Evolutionary conservation across 345 rosid species (phyloP).

Genomic region (Salix udensis): DNA sequence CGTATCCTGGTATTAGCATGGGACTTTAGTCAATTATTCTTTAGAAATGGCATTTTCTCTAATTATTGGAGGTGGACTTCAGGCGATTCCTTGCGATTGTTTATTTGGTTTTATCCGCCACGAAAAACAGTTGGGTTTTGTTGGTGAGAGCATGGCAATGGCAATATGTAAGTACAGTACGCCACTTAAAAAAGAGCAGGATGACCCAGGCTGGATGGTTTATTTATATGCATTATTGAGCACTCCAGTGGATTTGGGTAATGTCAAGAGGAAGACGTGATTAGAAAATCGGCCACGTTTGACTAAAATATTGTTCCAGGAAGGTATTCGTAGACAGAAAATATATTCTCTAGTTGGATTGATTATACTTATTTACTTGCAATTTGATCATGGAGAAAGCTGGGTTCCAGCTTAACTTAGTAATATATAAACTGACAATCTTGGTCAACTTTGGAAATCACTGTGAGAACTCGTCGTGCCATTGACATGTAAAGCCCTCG

Average conservation of each 20-base stretch:
- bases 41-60: neutral
- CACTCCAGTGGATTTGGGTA: neutral
- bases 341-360: neutral
- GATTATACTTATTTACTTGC: neutral
- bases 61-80: neutral
- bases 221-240: constrained; percentile 10
- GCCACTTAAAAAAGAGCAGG: neutral
- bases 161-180: too few species aligned
- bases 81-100: neutral
- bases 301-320: neutral
- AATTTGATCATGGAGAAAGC: neutral
- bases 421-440: too few species aligned
- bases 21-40: too few species aligned
- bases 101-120: neutral
- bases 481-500: too few species aligned
- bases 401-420: neutral
- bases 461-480: too few species aligned
- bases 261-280: constrained; percentile 7
- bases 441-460: too few species aligned
- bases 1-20: too few species aligned
- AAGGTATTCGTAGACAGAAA: neutral
- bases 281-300: neutral
- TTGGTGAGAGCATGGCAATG: neutral
- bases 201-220: neutral
- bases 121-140: neutral